phyloP scores from a whole-genome alignment of 2,329 filamentous ascomycete genomes.

The Ilyonectria mors-panacis region DNA sequence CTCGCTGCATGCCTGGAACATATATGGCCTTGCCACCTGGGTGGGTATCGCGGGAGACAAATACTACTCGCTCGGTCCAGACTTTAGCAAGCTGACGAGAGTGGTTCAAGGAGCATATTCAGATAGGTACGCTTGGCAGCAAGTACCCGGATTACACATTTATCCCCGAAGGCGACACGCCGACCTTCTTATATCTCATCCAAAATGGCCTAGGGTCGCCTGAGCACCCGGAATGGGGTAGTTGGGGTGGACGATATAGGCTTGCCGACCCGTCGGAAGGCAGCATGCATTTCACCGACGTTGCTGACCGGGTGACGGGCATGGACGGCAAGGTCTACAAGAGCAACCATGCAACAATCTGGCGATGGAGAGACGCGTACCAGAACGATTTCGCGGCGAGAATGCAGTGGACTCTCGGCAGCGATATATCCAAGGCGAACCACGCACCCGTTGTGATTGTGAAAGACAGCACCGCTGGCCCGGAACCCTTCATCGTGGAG shows the following conservation, averaged over 20 bases:
- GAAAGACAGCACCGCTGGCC: slow-evolving; percentile 53
- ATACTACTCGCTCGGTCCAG: too few relatives aligned
- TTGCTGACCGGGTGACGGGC: slow-evolving; percentile 46
- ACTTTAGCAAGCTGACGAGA: slow-evolving; percentile 50
- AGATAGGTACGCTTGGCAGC: slow-evolving; percentile 59
- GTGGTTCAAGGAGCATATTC: slow-evolving; percentile 68
- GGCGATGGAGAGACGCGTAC: slow-evolving; percentile 59
- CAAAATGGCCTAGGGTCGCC: slow-evolving; percentile 56
- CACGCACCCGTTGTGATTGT: slow-evolving; percentile 62
- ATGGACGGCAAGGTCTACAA: slow-evolving; percentile 46
- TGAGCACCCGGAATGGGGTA: slow-evolving; percentile 61
- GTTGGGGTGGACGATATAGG: slow-evolving; percentile 64
- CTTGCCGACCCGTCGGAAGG: slow-evolving; percentile 43
- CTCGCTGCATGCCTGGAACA: slow-evolving; percentile 68
- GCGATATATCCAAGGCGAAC: slow-evolving; percentile 52
- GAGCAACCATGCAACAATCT: slow-evolving; percentile 55
- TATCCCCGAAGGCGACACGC: slow-evolving; percentile 65
- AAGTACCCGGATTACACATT: slow-evolving; percentile 62
- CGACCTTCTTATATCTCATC: slow-evolving; percentile 64
- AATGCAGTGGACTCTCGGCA: slow-evolving; percentile 56
- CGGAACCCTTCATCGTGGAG: slow-evolving; percentile 55
- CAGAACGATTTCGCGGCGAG: slow-evolving; percentile 60
- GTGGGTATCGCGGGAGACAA: slow-evolving; percentile 66
- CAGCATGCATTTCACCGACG: slow-evolving; percentile 48
- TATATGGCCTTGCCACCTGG: slow-evolving; percentile 68